These are phyloP conservation scores for Microbotryum lychnidis-dioicae DNA, from an alignment of 1,284 basidiomycete species.

Conservation along the genomic window DNA sequence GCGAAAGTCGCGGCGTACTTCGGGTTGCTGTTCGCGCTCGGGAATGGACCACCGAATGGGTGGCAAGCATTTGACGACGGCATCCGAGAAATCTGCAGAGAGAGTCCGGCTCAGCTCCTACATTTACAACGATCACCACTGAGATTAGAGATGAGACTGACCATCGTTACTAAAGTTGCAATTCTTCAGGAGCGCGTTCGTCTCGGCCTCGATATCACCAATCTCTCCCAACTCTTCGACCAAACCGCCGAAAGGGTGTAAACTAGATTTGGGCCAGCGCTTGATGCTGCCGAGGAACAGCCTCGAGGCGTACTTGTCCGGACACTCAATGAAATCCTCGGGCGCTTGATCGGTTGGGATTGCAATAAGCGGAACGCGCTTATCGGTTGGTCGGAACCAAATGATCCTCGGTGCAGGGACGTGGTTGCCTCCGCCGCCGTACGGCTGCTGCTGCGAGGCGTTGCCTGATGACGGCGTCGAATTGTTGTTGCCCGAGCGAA, in stretches of 20 bases:
- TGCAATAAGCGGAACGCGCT: slow-evolving; percentile 95
- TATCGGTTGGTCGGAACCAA: slow-evolving; percentile 99
- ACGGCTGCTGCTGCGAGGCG: too few species aligned
- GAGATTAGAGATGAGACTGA: background rate
- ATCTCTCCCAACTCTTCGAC: slow-evolving; percentile 99
- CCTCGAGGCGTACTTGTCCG: slow-evolving; percentile 79
- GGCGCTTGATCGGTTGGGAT: slow-evolving; percentile 97
- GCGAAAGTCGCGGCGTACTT: slow-evolving; percentile 70
- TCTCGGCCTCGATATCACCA: slow-evolving; percentile 94
- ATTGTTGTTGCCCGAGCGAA: slow-evolving; percentile 36
- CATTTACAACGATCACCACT: background rate
- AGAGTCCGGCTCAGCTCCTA: background rate
- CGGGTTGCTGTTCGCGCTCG: slow-evolving; percentile 49
- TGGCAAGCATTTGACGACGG: slow-evolving; percentile 90
- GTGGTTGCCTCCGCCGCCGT: slow-evolving; percentile 39
- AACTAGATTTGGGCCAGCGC: slow-evolving; percentile 76
- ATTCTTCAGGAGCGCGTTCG: slow-evolving; percentile 92
- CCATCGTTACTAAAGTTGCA: slow-evolving; percentile 55
- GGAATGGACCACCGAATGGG: slow-evolving; percentile 92
- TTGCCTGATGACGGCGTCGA: background rate
- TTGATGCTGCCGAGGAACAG: slow-evolving; percentile 98
- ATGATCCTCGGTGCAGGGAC: slow-evolving; percentile 92
- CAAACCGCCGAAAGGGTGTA: slow-evolving; percentile 97
- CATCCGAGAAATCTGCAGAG: slow-evolving; percentile 42
- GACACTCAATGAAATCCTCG: slow-evolving; percentile 87